Evolutionary conservation across 306 rosid species (phyloP), one percentile per base, ranked within the genome.

Genomic region (Trifolium dubium): DNA sequence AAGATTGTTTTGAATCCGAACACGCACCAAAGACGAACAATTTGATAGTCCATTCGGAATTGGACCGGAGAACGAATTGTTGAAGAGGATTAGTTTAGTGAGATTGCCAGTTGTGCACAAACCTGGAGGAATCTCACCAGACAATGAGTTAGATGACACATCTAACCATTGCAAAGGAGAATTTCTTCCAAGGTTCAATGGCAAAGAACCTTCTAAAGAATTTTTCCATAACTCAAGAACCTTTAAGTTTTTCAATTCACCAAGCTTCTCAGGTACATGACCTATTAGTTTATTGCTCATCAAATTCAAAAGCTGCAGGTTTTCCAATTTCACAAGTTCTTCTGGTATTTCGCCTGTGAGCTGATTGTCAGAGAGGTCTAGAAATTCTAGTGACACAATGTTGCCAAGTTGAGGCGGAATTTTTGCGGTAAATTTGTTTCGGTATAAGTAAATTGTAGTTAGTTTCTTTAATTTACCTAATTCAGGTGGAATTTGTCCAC

Each of bases 81-180:
- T 95, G 77, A 95, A 92, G 51, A 95, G 86, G n/a, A 95, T 89
- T 75, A 95, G 89, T 79, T 92, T 92, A 5, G 92, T 88, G 75
- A 95, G 96, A 84, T 92, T 88, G 14, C 87, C 87, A 54, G 82
- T 69, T 43, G 78, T 49, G 75, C 99, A 92, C 83, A 95, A 87
- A 85, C 88, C 81, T 69, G 82, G 85, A 46, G 98, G 98, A 67
- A 95, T 85, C 72, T 83, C 86, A 18, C 99, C 97, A 0, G 89
- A 85, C 32, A 95, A 60, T 8, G 88, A 84, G 83, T 95, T 95
- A 8, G 97, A 87, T 2, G 98, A 95, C 71, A 90, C 93, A 31
- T 92, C 98, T 23, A 95, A 69, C 99, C 97, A 88, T 69, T 82
- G 84, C 87, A 94, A 77, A 14, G 93, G 97, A 15, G 98, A 95